Percentiles rank a stretch among this genome's conserved stretches.
phyloP scores from a whole-genome alignment of 768 basidiomycete genomes.

The Scleroderma citrinum region DNA sequence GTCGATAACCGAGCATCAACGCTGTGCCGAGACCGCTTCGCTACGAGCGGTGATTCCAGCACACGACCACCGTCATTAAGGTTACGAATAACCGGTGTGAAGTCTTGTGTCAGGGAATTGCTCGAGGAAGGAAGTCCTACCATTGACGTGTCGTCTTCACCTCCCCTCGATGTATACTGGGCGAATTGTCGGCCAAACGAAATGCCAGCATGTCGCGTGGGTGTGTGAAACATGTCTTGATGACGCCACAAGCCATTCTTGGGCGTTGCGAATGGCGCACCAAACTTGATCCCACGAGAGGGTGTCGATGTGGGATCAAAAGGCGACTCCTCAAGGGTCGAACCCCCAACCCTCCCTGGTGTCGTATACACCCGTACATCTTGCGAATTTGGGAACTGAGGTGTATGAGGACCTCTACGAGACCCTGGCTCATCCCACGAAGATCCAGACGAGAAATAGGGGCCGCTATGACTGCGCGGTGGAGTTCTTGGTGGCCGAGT shows the following conservation, averaged over 20 bases:
- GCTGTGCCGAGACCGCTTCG: conserved; percentile 20
- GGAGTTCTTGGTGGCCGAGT: conserved; percentile 44
- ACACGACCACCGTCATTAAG: conserved; percentile 14
- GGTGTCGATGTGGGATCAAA: conserved; percentile 81
- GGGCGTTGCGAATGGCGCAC: conserved; percentile 54
- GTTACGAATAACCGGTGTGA: conserved; percentile 49
- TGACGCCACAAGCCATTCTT: conserved; percentile 49
- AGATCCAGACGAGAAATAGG: conserved; percentile 31
- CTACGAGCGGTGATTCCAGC: conserved; percentile 24
- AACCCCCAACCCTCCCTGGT: conserved; percentile 33
- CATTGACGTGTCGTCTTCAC: neutral
- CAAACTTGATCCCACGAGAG: conserved; percentile 68
- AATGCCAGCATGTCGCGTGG: conserved; percentile 32
- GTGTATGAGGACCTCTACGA: conserved; percentile 50
- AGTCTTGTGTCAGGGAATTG: conserved; percentile 31
- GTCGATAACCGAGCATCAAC: conserved; percentile 5
- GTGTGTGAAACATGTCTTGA: conserved; percentile 48
- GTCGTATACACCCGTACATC: conserved; percentile 37
- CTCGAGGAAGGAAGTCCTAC: conserved; percentile 12
- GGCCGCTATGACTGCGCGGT: conserved; percentile 22
- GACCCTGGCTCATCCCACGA: conserved; percentile 47
- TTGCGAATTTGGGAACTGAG: conserved; percentile 34
- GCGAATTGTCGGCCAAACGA: conserved; percentile 9
- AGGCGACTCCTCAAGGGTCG: conserved; percentile 43
- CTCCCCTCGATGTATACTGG: conserved; percentile 1